Percentiles rank a stretch among this genome's conserved stretches.
Conservation (phyloP, 352 stramenopile species). For the Phytophthora syringae region DNA sequence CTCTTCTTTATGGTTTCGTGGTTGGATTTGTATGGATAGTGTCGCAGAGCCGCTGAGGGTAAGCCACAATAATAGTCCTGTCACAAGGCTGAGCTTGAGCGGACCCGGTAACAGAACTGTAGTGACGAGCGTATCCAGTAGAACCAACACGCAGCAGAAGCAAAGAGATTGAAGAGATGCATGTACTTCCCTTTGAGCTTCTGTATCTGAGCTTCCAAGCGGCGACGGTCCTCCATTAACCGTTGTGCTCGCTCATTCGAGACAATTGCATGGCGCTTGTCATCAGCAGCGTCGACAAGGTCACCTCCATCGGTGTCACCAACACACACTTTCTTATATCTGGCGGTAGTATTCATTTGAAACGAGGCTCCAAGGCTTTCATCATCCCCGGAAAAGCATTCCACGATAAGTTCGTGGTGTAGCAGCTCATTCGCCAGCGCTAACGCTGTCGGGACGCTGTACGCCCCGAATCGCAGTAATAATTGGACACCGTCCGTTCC, state of each 20-base stretch:
- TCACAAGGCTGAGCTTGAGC: slow-evolving; percentile 44
- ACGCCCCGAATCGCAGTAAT: slow-evolving; percentile 46
- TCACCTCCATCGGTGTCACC: slow-evolving; percentile 2
- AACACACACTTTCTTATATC: slow-evolving; percentile 31
- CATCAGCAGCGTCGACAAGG: not conserved
- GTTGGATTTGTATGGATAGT: slow-evolving; percentile 48
- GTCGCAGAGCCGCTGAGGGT: slow-evolving; percentile 43
- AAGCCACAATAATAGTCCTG: slow-evolving; percentile 47
- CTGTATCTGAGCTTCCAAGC: slow-evolving; percentile 32
- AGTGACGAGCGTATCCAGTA: slow-evolving; percentile 39
- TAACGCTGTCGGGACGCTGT: slow-evolving; percentile 50
- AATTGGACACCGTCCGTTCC: slow-evolving; percentile 49
- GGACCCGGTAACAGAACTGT: slow-evolving; percentile 33
- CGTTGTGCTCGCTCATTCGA: slow-evolving; percentile 9
- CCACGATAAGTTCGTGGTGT: slow-evolving; percentile 35
- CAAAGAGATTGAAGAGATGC: slow-evolving; percentile 45
- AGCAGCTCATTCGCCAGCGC: slow-evolving; percentile 44
- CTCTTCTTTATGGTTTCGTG: slow-evolving; percentile 19
- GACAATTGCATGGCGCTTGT: slow-evolving; percentile 24
- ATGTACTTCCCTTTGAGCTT: slow-evolving; percentile 38
- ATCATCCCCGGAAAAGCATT: slow-evolving; percentile 19
- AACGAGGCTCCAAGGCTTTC: slow-evolving; percentile 6
- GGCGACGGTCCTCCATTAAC: slow-evolving; percentile 25
- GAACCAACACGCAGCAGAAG: slow-evolving; percentile 43
- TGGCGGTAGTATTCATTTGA: slow-evolving; percentile 28